Evolutionary conservation across 1,139 yeast genomes (phyloP).

Genomic region (Zygosaccharomyces pseudobailii): DNA sequence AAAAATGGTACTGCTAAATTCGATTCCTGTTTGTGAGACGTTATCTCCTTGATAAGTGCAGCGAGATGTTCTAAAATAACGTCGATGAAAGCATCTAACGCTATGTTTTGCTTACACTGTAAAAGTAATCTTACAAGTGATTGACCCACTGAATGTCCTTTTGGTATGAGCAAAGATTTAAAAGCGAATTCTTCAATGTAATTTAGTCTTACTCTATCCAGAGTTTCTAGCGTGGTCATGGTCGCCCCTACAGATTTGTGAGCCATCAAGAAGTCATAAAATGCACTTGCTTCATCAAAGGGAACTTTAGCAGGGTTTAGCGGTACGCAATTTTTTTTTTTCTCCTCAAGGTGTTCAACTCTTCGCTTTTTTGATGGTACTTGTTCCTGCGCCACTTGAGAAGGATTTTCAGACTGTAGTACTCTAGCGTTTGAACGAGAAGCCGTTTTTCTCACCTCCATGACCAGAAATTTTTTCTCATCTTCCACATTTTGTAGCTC

Average conservation of each 20-base stretch:
- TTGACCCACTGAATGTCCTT: conserved; percentile 32
- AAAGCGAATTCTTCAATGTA: conserved; percentile 34
- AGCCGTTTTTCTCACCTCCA: conserved; percentile 35
- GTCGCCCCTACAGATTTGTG: conserved; percentile 47
- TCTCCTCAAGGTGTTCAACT: conserved; percentile 24
- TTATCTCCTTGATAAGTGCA: conserved; percentile 25
- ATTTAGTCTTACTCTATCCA: conserved; percentile 44
- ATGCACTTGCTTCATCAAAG: conserved; percentile 38
- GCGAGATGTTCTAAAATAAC: conserved; percentile 40
- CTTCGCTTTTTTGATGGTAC: conserved; percentile 22
- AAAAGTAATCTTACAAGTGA: conserved; percentile 17
- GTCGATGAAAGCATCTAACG: conserved; percentile 28
- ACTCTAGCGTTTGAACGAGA: conserved; percentile 7
- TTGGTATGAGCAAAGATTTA: conserved; percentile 34
- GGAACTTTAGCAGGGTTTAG: conserved; percentile 19
- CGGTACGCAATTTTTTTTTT: conserved; percentile 13
- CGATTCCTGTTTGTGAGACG: conserved; percentile 25
- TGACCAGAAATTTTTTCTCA: conserved; percentile 59
- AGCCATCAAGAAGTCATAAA: conserved; percentile 38
- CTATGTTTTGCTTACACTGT: conserved; percentile 17
- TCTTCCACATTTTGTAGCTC: conserved; percentile 57
- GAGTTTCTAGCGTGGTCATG: conserved; percentile 45
- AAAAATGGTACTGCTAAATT: conserved; percentile 47
- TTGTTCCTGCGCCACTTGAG: conserved; percentile 4
- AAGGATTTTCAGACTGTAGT: conserved; percentile 3